Base-by-base conservation (phyloP, 2,329 filamentous ascomycete genomes). In the Akanthomyces uredinophilus region DNA sequence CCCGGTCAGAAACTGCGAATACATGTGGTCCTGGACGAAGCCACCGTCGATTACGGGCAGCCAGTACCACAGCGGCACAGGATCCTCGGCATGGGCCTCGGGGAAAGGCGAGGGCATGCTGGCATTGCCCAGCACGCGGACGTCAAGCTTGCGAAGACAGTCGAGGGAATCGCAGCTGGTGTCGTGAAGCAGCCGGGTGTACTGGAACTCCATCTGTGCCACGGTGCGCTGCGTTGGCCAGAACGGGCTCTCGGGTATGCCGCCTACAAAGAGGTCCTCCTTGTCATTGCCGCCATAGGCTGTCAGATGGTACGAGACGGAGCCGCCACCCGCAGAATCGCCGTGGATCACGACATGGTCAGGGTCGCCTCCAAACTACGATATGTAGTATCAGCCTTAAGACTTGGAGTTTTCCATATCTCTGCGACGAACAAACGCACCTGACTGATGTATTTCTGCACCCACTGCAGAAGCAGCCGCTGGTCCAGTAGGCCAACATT, bases 401-500 rank as follows among this genome's bases (percentile, higher is more conserved):
- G 18, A 29, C n/a, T 44, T n/a, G 27, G 18, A n/a, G 10, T 4
- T 22, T 18, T 5, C 5, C 10, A 3, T 50, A 14, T n/a, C 43
- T 22, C 18, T 20, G 11, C 32, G 22, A 43, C 39, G 4, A 14
- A 14, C 24, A 10, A 18, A 62, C 64, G 7, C 68, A 79, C 78
- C 69, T 79, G 71, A 35, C 72, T 69, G 47, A 90, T 87, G 63
- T 90, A 75, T 41, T 79, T 73, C 67, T 84, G 78, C 0, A 88
- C 80, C 87, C 87, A 90, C 55, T 81, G 69, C 51, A 90, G 70
- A 2, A 83, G 75, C 29, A 82, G 78, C 20, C 85, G 77, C 72
- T 89, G 86, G 66, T 90, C 87, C 3, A 88, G 75, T 8, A 90
- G 71, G 0, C 87, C 87, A 2, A 75, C 83, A 68, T 90, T 90